These are phyloP conservation scores for Beauveria varroae DNA, from an alignment of 2,329 filamentous ascomycete genomes.

Conservation along the genomic window DNA sequence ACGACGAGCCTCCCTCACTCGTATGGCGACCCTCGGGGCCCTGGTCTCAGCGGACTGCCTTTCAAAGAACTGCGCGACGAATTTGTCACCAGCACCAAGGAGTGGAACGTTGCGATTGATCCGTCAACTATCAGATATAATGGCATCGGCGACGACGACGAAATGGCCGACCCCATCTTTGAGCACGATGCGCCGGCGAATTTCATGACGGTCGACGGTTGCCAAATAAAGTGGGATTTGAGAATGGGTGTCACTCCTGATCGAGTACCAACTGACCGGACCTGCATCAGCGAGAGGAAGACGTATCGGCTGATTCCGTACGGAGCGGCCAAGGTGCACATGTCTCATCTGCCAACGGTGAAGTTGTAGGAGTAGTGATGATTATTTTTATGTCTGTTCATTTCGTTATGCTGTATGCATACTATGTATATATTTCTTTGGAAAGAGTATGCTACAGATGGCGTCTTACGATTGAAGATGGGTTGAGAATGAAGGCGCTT, in stretches of 20 bases:
- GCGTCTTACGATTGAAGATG: background rate
- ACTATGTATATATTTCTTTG: background rate
- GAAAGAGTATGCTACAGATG: background rate
- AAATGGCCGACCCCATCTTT: conserved; percentile 22
- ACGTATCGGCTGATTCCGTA: conserved; percentile 34
- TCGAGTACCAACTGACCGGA: conserved; percentile 13
- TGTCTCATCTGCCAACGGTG: conserved; percentile 22
- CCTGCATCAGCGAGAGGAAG: conserved; percentile 21
- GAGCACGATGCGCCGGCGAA: conserved; percentile 24
- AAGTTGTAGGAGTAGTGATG: conserved; percentile 3
- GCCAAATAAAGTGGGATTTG: conserved; percentile 29
- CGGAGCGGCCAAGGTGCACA: conserved; percentile 38
- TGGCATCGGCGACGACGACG: conserved; percentile 16
- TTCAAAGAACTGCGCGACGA: conserved; percentile 23
- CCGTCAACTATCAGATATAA: conserved; percentile 20
- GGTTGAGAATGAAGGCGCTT: background rate
- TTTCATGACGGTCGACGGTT: conserved; percentile 28
- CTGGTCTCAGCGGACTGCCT: conserved; percentile 15
- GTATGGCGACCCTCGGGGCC: conserved; percentile 14
- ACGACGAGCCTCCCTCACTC: conserved; percentile 18
- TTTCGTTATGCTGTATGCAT: background rate
- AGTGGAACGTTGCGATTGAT: conserved; percentile 24
- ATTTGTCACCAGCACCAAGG: conserved; percentile 23
- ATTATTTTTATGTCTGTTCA: background rate
- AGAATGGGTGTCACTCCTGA: conserved; percentile 25